Evolutionary conservation across 1,139 yeast genomes (phyloP), one percentile per base, ranked within the genome.

Genomic region (Saccharomyces hybrid): DNA sequence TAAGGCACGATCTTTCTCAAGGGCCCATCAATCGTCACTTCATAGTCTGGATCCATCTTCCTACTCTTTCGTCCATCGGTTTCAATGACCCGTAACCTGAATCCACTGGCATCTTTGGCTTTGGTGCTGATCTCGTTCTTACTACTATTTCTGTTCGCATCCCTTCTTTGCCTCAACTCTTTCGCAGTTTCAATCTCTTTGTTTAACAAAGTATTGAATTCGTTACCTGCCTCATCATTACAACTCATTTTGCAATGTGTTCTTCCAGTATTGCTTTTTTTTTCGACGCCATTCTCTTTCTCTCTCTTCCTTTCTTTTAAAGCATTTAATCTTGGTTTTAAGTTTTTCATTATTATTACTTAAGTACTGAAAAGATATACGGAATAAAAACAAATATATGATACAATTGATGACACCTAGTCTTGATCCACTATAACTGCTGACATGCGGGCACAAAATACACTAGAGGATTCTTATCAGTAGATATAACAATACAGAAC

Each of bases 1-100:
- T 93, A 93, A 0, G 99, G 98, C 1, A 82, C 78, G 1, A 93
- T 89, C 58, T 86, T 75, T 48, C 98, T 75, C 53, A 88, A 73
- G 1, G 80, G 73, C 0, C 86, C 88, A 14, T 81, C 84, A 2
- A 84, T 71, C 2, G 51, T 54, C 5, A 69, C 66, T 4, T 66
- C 67, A 16, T 63, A 60, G 0, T 65, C 71, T 7, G 75, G 76
- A 48, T 69, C 71, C 24, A 61, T 61, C 52, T 65, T 68, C 52
- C 64, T 66, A 27, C 49, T 59, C 51, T 58, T 64, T 52, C 55
- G 58, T 51, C 56, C 64, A 57, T 53, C 62, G 21, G 60, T 67
- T 55, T 62, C 70, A 57, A 57, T 64, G 7, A 57, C 52, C 49
- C 67, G 61, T 2, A 66, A 49, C 57, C 65, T 67, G 53, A 68